phyloP scores from a whole-genome alignment of 78 protist genomes.

The Abeoforma whisleri region DNA sequence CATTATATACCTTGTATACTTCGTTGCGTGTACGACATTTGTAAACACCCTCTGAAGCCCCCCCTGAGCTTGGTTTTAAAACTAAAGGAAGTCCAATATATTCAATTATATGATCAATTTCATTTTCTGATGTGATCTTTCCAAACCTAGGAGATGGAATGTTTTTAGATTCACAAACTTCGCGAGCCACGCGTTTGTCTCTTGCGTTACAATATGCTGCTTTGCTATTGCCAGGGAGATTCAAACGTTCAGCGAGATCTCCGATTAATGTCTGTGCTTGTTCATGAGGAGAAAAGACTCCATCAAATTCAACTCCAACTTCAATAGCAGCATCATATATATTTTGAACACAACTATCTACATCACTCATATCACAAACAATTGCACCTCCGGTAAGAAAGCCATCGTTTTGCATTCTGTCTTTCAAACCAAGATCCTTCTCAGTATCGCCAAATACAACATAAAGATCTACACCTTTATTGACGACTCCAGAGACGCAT shows the following conservation, averaged over 20 bases:
- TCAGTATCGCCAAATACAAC: background rate
- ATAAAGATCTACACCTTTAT: background rate
- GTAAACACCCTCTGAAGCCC: slow-evolving; percentile 31
- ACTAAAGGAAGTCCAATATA: slow-evolving; percentile 26
- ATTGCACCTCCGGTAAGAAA: background rate
- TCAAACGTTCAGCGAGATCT: background rate
- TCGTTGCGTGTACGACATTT: background rate
- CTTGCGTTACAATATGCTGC: background rate
- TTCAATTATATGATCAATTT: background rate
- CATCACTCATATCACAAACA: slow-evolving; percentile 31
- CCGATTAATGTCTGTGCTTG: slow-evolving; percentile 16
- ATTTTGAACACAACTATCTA: slow-evolving; percentile 22
- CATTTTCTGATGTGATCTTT: background rate
- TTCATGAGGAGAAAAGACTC: slow-evolving; percentile 37
- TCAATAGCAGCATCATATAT: background rate
- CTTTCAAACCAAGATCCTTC: background rate
- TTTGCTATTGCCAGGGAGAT: slow-evolving; percentile 8
- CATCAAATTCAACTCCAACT: slow-evolving; percentile 25
- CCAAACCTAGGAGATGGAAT: background rate
- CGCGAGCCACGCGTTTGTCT: slow-evolving; percentile 21
- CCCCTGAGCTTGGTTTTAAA: slow-evolving; percentile 19
- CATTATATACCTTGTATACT: too few relatives aligned
- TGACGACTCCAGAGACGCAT: background rate
- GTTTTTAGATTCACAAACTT: background rate
- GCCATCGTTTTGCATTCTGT: background rate